These are phyloP conservation scores for Xylaria sp. DNA, from an alignment of 2,329 filamentous ascomycete genomes.

Conservation along the genomic window DNA sequence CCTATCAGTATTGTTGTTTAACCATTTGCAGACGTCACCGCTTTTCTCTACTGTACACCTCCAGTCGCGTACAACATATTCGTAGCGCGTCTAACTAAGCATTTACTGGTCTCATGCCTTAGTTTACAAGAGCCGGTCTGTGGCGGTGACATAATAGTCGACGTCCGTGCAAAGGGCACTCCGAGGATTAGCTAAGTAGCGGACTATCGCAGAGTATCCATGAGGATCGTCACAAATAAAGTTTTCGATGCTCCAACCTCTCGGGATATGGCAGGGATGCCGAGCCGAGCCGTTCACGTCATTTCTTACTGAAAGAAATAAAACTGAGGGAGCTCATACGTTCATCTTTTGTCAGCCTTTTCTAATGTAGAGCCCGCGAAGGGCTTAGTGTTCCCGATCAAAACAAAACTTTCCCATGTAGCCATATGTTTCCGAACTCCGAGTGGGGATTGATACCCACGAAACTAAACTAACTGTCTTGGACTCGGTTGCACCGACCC, in stretches of 20 bases:
- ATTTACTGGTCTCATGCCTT: conserved; percentile 9
- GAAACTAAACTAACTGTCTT: conserved; percentile 16
- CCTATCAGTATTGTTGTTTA: not conserved
- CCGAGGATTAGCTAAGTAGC: conserved; percentile 27
- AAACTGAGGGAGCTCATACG: conserved; percentile 21
- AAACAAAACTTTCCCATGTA: conserved; percentile 12
- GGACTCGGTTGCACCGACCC: conserved; percentile 34
- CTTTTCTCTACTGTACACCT: not conserved
- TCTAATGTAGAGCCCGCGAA: not conserved
- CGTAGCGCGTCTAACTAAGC: conserved; percentile 14
- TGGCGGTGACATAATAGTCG: conserved; percentile 22
- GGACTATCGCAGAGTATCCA: conserved; percentile 5
- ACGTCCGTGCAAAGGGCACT: conserved; percentile 19
- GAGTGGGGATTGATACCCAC: conserved; percentile 24
- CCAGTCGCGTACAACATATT: conserved; percentile 3
- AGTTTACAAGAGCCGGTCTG: conserved; percentile 7
- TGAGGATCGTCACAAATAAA: conserved; percentile 3
- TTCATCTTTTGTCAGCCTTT: conserved; percentile 2
- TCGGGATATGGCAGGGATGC: not conserved
- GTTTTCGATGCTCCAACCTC: conserved; percentile 11
- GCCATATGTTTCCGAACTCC: conserved; percentile 10
- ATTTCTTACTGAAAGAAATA: not conserved
- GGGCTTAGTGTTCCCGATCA: conserved; percentile 11
- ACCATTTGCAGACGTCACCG: conserved; percentile 24
- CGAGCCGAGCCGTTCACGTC: conserved; percentile 3